Evolutionary conservation across 1,284 basidiomycete species (phyloP).

Genomic region (Ceratobasidium sp.): DNA sequence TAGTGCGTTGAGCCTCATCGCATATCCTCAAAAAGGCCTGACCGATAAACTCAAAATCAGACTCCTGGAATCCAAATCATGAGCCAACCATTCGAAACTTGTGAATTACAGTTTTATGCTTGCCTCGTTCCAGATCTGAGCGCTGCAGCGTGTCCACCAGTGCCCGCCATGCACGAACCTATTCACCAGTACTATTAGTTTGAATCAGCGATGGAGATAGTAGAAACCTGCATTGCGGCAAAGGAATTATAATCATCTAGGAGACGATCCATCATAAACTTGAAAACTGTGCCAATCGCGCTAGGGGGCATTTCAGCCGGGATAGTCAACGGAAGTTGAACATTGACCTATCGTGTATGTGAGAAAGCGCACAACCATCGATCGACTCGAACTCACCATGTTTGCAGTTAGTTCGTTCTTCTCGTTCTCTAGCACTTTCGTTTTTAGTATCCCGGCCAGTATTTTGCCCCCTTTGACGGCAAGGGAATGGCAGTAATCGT

Average conservation of each 20-base stretch:
- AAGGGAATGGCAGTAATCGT: constrained; percentile 74
- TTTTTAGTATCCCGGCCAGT: constrained; percentile 70
- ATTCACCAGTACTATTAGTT: constrained; percentile 43
- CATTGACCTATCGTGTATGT: constrained; percentile 51
- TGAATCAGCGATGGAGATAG: neutral
- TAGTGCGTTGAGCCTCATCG: neutral
- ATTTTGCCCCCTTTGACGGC: constrained; percentile 74
- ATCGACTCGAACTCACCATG: constrained; percentile 64
- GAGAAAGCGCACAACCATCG: constrained; percentile 1
- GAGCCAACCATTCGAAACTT: neutral
- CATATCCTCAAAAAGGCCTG: constrained; percentile 28
- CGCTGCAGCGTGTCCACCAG: constrained; percentile 76
- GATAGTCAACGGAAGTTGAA: constrained; percentile 51
- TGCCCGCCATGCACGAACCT: constrained; percentile 60
- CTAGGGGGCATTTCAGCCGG: constrained; percentile 31
- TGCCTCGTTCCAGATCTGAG: constrained; percentile 78
- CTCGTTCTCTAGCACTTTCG: constrained; percentile 65
- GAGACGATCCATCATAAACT: constrained; percentile 53
- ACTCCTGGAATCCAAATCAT: neutral
- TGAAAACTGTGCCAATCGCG: constrained; percentile 7
- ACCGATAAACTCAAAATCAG: constrained; percentile 17
- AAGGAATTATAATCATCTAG: constrained; percentile 58
- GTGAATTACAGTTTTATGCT: constrained; percentile 46
- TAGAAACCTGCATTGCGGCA: constrained; percentile 53
- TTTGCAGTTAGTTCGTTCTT: constrained; percentile 69